Evolutionary conservation across 768 basidiomycete species (phyloP), one percentile per base, ranked within the genome.

Genomic region (Clathrus columnatus): DNA sequence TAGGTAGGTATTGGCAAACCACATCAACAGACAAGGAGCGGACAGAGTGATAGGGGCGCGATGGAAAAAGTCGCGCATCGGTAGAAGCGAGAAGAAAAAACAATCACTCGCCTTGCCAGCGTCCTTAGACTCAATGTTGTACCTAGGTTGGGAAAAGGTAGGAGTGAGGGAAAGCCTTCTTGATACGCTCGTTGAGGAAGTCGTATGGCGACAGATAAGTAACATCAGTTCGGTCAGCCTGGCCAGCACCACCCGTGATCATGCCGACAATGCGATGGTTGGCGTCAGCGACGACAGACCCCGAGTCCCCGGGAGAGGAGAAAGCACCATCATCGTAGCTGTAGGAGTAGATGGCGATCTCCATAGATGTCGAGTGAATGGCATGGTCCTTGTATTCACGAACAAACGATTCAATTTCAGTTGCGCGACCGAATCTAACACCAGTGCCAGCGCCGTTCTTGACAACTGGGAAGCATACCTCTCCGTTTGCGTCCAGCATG

Each of bases 381-480:
- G 30, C 46, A 36, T 60, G 7, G 26, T 28, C 29, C 24, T 23
- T 26, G 49, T 60, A 57, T 14, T 41, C 36, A 44, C 60, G 63
- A 24, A 54, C 18, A 59, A 65, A 70, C n/a, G 73, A 66, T 49
- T 68, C 64, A 32, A 73, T 26, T 26, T 68, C 70, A 27, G 68
- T 58, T 29, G 60, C 68, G 57, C 68, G 66, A 20, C 74, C 72
- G 8, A 74, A 29, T 5, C 72, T 76, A 50, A 71, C 61, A 44
- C 67, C 62, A 27, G 72, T 72, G 17, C 64, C 61, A 54, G 55
- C 61, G 29, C 74, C 73, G 61, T 69, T 61, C 56, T 75, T 74
- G 21, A 54, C 50, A 59, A 73, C 72, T 20, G 69, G 57, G 55
- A 67, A 56, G 60, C 64, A 63, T 23, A 58, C 60, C 21, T 72